Conservation (phyloP, 306 rosid genomes). For the Cyclanthera cordifolia region DNA sequence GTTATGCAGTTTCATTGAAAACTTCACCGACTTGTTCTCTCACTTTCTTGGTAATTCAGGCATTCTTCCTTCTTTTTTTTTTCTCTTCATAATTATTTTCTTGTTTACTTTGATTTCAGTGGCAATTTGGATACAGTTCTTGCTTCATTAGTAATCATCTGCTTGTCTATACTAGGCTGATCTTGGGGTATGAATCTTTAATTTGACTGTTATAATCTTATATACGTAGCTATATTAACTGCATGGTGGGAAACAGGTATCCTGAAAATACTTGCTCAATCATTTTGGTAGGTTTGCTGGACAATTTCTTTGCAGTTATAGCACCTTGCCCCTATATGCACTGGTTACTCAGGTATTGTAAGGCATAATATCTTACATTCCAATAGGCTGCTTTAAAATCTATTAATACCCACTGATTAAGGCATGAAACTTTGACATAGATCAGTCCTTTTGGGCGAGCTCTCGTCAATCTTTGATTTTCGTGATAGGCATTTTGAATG, state of each 20-base stretch:
- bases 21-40: background rate
- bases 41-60: background rate
- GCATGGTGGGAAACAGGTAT: background rate
- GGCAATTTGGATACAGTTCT: constrained; percentile 90
- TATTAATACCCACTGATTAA: background rate
- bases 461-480: background rate
- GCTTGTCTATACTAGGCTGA: constrained; percentile 69
- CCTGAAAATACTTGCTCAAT: constrained; percentile 10
- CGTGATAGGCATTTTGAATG: background rate
- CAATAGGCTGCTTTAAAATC: background rate
- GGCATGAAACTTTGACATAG: background rate
- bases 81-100: constrained; percentile 16
- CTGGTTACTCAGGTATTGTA: constrained; percentile 80
- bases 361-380: background rate
- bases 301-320: constrained; percentile 92
- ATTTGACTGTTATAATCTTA: background rate
- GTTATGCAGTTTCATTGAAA: background rate
- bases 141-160: constrained; percentile 70
- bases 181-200: constrained; percentile 66
- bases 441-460: background rate
- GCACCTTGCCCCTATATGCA: constrained; percentile 94
- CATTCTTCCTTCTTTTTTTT: constrained; percentile 1
- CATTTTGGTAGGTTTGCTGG: constrained; percentile 58
- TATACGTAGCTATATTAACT: background rate
- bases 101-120: constrained; percentile 40